Conservation (phyloP, 2,329 filamentous ascomycete genomes). For the Pleomassaria siparia region DNA sequence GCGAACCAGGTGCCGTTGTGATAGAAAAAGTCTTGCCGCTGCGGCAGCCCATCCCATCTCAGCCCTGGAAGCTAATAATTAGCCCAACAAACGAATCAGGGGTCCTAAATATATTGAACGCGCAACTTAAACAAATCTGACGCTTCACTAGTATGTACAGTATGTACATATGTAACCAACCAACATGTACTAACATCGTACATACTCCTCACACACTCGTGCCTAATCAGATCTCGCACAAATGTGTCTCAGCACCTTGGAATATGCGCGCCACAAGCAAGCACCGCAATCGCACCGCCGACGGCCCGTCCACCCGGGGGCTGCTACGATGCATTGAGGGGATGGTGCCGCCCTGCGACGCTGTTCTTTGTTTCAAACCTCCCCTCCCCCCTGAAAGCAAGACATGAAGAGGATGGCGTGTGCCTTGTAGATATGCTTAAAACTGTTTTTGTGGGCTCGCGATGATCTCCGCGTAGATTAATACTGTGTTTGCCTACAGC, state of each 20-base stretch:
- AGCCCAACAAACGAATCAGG: no score
- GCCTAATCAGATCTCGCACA: background rate
- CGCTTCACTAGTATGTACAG: no score
- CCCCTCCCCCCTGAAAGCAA: background rate
- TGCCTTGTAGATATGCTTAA: slow-evolving; percentile 1
- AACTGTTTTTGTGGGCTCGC: background rate
- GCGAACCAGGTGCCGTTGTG: background rate
- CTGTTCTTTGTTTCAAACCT: background rate
- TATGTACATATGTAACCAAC: no score
- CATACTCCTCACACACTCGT: background rate
- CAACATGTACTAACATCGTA: background rate
- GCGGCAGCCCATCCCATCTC: background rate
- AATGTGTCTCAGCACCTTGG: background rate
- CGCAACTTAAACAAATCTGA: no score
- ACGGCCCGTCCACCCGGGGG: background rate
- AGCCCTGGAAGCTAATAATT: no score
- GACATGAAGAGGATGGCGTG: background rate
- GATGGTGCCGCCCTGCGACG: background rate
- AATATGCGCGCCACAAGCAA: background rate
- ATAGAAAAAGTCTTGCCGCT: background rate
- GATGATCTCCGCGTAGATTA: slow-evolving; percentile 2
- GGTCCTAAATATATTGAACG: no score
- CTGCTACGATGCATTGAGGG: background rate
- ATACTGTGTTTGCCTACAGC: background rate
- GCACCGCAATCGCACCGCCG: background rate